These are phyloP conservation scores for Tylopilus sp. DNA, from an alignment of 1,284 basidiomycete genomes.

Conservation along the genomic window DNA sequence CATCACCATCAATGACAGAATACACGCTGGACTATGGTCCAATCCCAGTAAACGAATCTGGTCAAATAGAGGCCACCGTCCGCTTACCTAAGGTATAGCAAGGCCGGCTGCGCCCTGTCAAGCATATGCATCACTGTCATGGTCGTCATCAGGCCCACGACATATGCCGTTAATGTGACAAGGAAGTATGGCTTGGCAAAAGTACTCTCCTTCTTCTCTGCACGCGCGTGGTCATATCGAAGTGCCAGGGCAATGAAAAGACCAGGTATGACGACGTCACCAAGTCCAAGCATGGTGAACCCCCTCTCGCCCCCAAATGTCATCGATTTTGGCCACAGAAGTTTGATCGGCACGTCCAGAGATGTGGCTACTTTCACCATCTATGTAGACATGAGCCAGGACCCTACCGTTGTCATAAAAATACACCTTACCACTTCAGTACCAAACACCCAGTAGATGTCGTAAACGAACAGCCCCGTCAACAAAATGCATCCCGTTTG, in stretches of 20 bases:
- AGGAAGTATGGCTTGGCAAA: conserved; percentile 81
- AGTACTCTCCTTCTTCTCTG: conserved; percentile 25
- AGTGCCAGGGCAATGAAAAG: conserved; percentile 85
- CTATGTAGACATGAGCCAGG: conserved; percentile 34
- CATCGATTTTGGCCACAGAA: conserved; percentile 79
- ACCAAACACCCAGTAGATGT: conserved; percentile 87
- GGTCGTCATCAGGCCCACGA: conserved; percentile 74
- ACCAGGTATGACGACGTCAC: conserved; percentile 90
- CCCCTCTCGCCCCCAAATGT: conserved; percentile 56
- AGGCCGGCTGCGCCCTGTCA: conserved; percentile 82
- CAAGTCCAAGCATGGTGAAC: conserved; percentile 90
- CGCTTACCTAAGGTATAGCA: conserved; percentile 87
- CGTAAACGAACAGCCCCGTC: conserved; percentile 81
- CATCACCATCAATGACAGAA: conserved; percentile 56
- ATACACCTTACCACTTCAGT: conserved; percentile 63
- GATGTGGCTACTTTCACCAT: conserved; percentile 93
- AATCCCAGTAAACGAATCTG: conserved; percentile 3
- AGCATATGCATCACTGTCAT: conserved; percentile 88
- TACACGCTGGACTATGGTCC: conserved; percentile 66
- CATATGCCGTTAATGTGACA: conserved; percentile 70
- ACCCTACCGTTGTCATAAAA: neutral
- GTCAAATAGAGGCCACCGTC: neutral
- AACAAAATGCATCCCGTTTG: conserved; percentile 83
- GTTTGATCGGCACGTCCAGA: conserved; percentile 92
- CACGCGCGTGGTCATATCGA: conserved; percentile 75